phyloP scores from a whole-genome alignment of 2,329 filamentous ascomycete genomes.

The Lecanicillium sp. region DNA sequence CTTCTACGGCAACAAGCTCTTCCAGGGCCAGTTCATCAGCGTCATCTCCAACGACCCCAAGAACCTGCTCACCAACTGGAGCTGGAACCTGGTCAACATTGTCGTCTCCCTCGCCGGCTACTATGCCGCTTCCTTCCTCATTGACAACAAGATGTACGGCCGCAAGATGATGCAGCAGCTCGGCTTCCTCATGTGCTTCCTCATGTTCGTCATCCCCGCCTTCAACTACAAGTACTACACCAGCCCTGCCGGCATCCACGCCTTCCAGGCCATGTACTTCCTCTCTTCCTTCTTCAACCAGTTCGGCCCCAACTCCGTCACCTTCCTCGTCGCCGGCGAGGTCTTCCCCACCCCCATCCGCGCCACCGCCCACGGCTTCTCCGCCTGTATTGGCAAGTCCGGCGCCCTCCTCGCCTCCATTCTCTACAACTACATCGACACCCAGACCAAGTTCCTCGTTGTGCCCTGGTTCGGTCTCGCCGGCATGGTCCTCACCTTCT shows the following conservation, averaged over 20 bases:
- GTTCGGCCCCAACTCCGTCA: constrained; percentile 93
- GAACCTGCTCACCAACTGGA: constrained; percentile 80
- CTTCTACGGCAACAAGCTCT: constrained; percentile 99
- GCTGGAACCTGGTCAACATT: constrained; percentile 90
- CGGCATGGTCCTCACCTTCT: constrained; percentile 72
- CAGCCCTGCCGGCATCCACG: constrained; percentile 61
- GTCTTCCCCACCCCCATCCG: constrained; percentile 94
- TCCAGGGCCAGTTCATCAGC: constrained; percentile 83
- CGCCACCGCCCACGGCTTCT: constrained; percentile 89
- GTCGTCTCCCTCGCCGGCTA: constrained; percentile 81
- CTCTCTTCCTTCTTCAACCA: constrained; percentile 98
- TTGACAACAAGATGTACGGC: constrained; percentile 95
- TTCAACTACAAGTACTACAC: constrained; percentile 87
- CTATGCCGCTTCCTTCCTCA: constrained; percentile 81
- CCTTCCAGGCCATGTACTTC: constrained; percentile 99
- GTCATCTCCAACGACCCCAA: constrained; percentile 65
- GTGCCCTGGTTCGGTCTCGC: constrained; percentile 93
- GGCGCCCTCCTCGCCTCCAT: constrained; percentile 83
- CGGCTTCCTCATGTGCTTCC: constrained; percentile 87
- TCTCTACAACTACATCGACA: constrained; percentile 90
- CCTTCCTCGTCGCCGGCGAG: constrained; percentile 92
- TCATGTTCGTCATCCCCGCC: constrained; percentile 86
- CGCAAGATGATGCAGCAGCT: constrained; percentile 95
- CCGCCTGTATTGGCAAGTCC: constrained; percentile 83
- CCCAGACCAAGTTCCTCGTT: constrained; percentile 78